Percentiles rank a stretch among this genome's conserved stretches.
These are phyloP conservation scores for Aspergillus brunneoviolaceus DNA, from an alignment of 2,329 filamentous ascomycete species.

Conservation along the genomic window DNA sequence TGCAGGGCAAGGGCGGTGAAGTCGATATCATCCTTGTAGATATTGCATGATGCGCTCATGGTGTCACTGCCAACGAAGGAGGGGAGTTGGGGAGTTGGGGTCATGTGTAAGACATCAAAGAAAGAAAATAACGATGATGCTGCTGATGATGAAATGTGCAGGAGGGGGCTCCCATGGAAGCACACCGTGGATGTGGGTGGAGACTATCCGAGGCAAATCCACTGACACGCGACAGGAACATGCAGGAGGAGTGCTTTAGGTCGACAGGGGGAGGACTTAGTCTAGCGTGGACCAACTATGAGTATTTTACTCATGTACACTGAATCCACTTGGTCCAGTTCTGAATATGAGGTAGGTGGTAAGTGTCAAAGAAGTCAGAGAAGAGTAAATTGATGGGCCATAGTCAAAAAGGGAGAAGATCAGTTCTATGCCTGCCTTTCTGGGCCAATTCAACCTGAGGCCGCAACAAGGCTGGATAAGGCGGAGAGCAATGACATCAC, in stretches of 20 bases:
- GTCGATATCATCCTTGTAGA: conserved; percentile 60
- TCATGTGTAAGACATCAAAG: not conserved
- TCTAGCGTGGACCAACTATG: not conserved
- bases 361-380: not conserved
- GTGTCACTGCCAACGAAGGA: not conserved
- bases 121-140: not conserved
- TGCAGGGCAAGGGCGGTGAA: conserved; percentile 61
- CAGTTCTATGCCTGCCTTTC: not conserved
- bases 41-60: conserved; percentile 41
- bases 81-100: not conserved
- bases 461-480: not conserved
- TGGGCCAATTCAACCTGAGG: not conserved
- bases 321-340: too few species aligned
- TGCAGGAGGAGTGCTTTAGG: not conserved
- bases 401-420: not conserved
- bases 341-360: too few species aligned
- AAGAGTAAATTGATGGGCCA: not conserved
- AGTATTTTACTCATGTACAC: too few species aligned
- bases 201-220: conserved; percentile 2
- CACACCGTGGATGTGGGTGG: conserved; percentile 4
- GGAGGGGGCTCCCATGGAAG: not conserved
- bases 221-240: not conserved
- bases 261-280: not conserved
- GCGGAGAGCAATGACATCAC: conserved; percentile 7
- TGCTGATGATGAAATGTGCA: not conserved